Evolutionary conservation across 176 grass and related monocot genomes (phyloP), one percentile per base, ranked within the genome.

Genomic region (Oryza glaberrima): DNA sequence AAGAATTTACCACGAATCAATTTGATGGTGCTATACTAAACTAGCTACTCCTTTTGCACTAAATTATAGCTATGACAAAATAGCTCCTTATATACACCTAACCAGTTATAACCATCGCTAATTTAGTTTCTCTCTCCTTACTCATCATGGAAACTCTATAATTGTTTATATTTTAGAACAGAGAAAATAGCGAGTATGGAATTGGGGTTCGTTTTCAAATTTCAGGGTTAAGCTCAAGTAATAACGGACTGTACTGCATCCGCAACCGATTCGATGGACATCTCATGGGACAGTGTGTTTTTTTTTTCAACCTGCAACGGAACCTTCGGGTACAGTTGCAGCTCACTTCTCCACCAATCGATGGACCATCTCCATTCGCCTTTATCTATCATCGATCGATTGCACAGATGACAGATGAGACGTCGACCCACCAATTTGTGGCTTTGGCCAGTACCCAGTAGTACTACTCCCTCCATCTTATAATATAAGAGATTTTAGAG

Each of bases 271-370:
- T 51, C 19, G 54, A 20, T 58, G 6, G 52, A 84, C 73, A 20
- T 48, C 15, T 48, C 15, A 77, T 38, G n/a, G 74, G 17, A n/a
- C 75, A 38, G 34, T 9, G 19, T 4, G 82, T 34, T 38, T 30
- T 48, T 34, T 30, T 49, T 52, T 58, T 41, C 81, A 70, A 40
- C 30, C 64, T 76, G 77, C 70, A 80, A 84, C 41, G 43, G 23
- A 38, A 67, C 88, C 67, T 16, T 54, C 3, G 52, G 86, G 82
- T 77, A 85, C 77, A n/a, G 28, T 72, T 77, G 83, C 67, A 61
- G 83, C 73, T 30, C 83, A 83, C 61, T 81, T 86, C 54, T 44
- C 78, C 74, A 68, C 79, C 79, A 79, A 79, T 79, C 79, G n/a
- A 19, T 38, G 23, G 70, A 43, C 76, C 47, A 51, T 30, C 77